Base-by-base conservation (phyloP, 1,284 basidiomycete species). In the Sanghuangporus baumii region DNA sequence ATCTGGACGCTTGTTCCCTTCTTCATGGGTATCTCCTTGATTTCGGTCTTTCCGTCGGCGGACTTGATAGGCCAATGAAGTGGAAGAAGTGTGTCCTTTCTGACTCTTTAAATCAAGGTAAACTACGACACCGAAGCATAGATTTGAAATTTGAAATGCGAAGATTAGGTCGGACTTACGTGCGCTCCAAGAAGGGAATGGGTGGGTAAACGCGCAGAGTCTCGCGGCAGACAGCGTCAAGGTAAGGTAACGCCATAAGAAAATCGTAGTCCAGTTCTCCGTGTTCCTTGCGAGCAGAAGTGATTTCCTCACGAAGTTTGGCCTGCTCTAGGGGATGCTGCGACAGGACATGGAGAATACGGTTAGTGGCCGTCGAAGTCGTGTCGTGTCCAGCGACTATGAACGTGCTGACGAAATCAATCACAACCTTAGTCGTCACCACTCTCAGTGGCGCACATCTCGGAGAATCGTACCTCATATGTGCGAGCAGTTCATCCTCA, bases 191-290 rank as follows among this genome's bases (percentile, higher is more conserved):
- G 2, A 51, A 26, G 26, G 61, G 34, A 8, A 60, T 37, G 5
- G 59, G 57, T 1, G 57, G 58, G 14, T 48, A 59, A 20, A 62
- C 36, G 12, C 74, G 68, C n/a, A 75, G 64, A 0, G 73, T 74
- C 61, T 75, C 74, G 31, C 73, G 68, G 60, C 72, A 72, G 6
- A 75, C 67, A 1, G 71, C 74, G 54, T 75, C 74, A 6, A 75
- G 65, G 57, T 69, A 73, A 0, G 74, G 73, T 6, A 75, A 63
- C 1, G 59, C 59, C 18, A 70, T 69, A 5, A 75, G 67, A 1
- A 61, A 61, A 59, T 75, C 74, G 59, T 74, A 71, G 0, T 66
- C 57, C 23, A 74, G 62, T 31, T 74, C 70, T 3, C 65, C 62
- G 40, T 59, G 54, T 31, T 67, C 65, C 14, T 59, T 52, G 31